phyloP scores from a whole-genome alignment of 352 stramenopile genomes.

The Globisporangium lucens region DNA sequence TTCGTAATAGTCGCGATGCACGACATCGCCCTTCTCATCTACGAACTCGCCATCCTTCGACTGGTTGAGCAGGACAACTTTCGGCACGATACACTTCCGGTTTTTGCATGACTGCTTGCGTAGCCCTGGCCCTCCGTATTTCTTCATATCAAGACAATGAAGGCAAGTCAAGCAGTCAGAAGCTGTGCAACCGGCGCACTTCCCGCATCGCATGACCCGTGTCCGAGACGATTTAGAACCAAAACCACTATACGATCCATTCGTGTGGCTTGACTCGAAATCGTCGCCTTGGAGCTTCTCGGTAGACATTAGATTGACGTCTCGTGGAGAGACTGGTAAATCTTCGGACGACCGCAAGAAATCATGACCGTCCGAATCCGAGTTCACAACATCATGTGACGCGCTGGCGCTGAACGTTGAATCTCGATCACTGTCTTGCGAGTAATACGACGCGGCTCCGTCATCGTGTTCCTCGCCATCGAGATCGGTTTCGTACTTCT shows the following conservation, averaged over 20 bases:
- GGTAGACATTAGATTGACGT: conserved; percentile 28
- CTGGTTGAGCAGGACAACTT: conserved; percentile 70
- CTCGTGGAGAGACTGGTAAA: conserved; percentile 29
- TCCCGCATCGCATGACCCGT: conserved; percentile 72
- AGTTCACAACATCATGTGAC: conserved; percentile 20
- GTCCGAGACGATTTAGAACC: conserved; percentile 39
- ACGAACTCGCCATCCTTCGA: conserved; percentile 48
- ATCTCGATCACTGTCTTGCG: conserved; percentile 53
- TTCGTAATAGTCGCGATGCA: conserved; percentile 35
- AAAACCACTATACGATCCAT: conserved; percentile 30
- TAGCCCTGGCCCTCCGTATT: conserved; percentile 74
- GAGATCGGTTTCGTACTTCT: conserved; percentile 35
- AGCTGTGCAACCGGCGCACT: conserved; percentile 65
- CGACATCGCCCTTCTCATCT: conserved; percentile 43
- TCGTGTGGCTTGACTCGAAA: conserved; percentile 9
- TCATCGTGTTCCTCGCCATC: conserved; percentile 27
- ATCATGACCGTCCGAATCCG: conserved; percentile 28
- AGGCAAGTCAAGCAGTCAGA: conserved; percentile 76
- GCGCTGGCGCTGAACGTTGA: conserved; percentile 27
- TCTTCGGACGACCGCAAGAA: conserved; percentile 31
- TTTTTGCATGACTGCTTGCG: conserved; percentile 83
- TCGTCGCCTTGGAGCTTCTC: conserved; percentile 37
- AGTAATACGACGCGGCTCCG: conserved; percentile 39
- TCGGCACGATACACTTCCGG: conserved; percentile 69
- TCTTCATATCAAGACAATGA: conserved; percentile 84